Evolutionary conservation across 768 basidiomycete species (phyloP).

Genomic region (Macrolepiota dolichaula): DNA sequence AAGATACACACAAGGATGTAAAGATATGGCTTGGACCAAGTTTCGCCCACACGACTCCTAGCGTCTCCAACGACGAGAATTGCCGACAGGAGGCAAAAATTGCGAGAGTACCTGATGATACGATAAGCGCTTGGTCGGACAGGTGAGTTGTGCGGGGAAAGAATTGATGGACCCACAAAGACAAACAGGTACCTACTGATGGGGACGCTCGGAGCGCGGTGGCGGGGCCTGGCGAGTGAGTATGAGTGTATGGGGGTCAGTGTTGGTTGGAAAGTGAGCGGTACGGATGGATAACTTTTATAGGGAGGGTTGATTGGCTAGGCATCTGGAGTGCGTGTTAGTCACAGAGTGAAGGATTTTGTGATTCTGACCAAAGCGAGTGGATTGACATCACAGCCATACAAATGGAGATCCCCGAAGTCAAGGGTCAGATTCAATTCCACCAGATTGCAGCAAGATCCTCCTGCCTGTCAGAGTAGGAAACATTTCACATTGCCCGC

Average conservation of each 20-base stretch:
- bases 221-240: not conserved
- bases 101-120: not conserved
- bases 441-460: not conserved
- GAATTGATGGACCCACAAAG: constrained; percentile 32
- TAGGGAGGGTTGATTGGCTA: constrained; percentile 5
- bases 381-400: not conserved
- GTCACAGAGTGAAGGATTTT: constrained; percentile 10
- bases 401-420: constrained; percentile 8
- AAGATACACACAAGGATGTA: not conserved
- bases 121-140: constrained; percentile 10
- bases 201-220: not conserved
- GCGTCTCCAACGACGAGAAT: not conserved
- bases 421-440: not conserved
- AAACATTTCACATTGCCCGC: not conserved
- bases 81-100: not conserved
- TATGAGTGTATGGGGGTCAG: not conserved
- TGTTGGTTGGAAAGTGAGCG: not conserved
- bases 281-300: constrained; percentile 7
- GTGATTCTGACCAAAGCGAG: not conserved
- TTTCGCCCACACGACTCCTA: not conserved
- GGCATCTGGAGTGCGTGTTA: constrained; percentile 3
- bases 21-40: not conserved
- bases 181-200: constrained; percentile 33
- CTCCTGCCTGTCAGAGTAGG: not conserved
- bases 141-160: constrained; percentile 34